Conservation (phyloP, 1,284 basidiomycete species). For the Pseudozyma pruni region DNA sequence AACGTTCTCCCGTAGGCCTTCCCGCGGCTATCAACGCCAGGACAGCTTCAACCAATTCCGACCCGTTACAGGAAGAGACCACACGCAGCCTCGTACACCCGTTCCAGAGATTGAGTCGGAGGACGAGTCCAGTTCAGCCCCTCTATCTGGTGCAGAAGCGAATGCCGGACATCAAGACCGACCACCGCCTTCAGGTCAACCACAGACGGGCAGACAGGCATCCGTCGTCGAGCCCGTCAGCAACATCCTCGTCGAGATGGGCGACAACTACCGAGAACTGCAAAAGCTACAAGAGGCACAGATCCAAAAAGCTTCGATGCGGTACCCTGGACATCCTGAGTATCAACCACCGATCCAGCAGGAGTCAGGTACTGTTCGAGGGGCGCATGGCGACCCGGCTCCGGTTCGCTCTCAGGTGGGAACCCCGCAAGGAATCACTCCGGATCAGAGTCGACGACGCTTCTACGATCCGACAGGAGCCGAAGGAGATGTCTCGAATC, state of each 20-base stretch:
- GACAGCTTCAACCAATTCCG: slow-evolving; percentile 10
- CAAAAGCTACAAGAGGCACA: slow-evolving; percentile 13
- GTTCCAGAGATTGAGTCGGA: slow-evolving; percentile 2
- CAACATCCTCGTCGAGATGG: slow-evolving; percentile 6
- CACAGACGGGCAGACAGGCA: not conserved
- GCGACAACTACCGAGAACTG: not conserved
- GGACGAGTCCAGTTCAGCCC: not conserved
- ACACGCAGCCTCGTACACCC: not conserved
- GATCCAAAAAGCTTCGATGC: slow-evolving; percentile 13
- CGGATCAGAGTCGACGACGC: slow-evolving; percentile 1
- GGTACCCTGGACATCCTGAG: slow-evolving; percentile 26
- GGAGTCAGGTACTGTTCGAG: not conserved
- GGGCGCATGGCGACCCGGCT: slow-evolving; percentile 6
- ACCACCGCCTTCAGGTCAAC: not conserved
- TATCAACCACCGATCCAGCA: not conserved
- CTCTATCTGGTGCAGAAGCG: not conserved
- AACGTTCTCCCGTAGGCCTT: too few species aligned
- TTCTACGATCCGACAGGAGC: not conserved
- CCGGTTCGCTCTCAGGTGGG: not conserved
- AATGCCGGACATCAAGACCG: not conserved
- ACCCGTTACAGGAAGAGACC: not conserved
- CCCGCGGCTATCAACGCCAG: not conserved
- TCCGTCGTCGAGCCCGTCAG: not conserved
- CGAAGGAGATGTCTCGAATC: slow-evolving; percentile 24
- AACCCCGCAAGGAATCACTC: slow-evolving; percentile 2